Percentiles rank a stretch among this genome's conserved stretches.
Evolutionary conservation across 305 asterid species (phyloP).

Genomic region (Fraxinus sp.): DNA sequence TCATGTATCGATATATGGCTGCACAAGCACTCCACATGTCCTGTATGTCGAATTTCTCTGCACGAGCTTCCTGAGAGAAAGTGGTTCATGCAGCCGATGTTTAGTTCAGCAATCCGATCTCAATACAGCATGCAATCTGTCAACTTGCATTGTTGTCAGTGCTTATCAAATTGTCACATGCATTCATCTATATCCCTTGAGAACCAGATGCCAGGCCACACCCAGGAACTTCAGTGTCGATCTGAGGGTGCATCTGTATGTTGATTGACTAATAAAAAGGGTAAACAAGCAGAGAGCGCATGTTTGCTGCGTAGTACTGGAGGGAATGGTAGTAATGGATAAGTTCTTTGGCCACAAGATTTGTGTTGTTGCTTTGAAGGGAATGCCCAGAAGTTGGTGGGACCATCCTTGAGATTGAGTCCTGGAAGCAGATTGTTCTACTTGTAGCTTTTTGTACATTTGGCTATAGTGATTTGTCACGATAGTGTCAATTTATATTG

Average conservation of each 20-base stretch:
- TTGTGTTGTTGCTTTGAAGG: not conserved
- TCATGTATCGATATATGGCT: constrained; percentile 80
- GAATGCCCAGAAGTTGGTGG: not conserved
- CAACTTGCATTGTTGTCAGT: constrained; percentile 36
- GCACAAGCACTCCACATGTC: constrained; percentile 74
- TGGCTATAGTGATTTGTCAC: constrained; percentile 14
- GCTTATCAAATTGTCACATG: constrained; percentile 39
- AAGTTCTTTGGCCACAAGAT: not conserved
- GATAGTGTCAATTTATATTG: not conserved
- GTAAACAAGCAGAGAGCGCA: constrained; percentile 37
- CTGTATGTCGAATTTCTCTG: constrained; percentile 69
- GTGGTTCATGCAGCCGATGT: constrained; percentile 56
- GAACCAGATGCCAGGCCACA: constrained; percentile 19
- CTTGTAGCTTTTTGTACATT: constrained; percentile 26
- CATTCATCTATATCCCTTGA: constrained; percentile 30
- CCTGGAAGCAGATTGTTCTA: constrained; percentile 9
- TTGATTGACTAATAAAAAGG: constrained; percentile 17
- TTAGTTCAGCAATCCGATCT: constrained; percentile 52
- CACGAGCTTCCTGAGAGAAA: constrained; percentile 43
- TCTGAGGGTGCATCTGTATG: constrained; percentile 21
- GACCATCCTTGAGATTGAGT: not conserved
- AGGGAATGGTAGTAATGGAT: not conserved
- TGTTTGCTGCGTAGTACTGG: not conserved
- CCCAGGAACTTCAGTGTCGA: constrained; percentile 22
- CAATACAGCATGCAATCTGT: constrained; percentile 37